Percentiles rank a stretch among this genome's conserved stretches.
These are phyloP conservation scores for Homolaphlyctis polyrhiza DNA, from an alignment of 371 early-diverging fungal genomes.

Conservation along the genomic window DNA sequence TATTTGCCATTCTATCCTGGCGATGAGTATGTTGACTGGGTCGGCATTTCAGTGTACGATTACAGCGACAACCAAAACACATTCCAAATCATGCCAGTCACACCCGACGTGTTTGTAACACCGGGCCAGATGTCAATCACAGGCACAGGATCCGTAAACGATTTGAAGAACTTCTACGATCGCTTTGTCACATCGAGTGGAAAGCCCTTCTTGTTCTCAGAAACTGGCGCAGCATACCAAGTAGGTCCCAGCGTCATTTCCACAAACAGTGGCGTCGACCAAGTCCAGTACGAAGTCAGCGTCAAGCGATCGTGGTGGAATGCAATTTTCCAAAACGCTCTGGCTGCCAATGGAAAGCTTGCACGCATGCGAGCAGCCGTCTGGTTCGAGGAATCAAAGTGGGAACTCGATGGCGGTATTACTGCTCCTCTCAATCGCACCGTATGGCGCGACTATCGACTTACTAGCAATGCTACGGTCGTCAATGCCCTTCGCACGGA, in stretches of 20 bases:
- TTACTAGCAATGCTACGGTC: constrained; percentile 9
- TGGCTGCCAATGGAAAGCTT: not conserved
- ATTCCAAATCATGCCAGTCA: not conserved
- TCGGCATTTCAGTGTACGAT: constrained; percentile 23
- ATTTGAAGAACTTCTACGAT: constrained; percentile 17
- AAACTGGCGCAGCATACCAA: constrained; percentile 20
- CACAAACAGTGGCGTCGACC: not conserved
- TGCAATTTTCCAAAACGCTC: not conserved
- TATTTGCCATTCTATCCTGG: constrained; percentile 28
- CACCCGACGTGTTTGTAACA: not conserved
- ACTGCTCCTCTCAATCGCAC: not conserved
- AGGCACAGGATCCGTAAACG: not conserved
- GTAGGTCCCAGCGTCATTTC: not conserved
- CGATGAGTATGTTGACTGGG: constrained; percentile 31
- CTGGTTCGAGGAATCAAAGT: constrained; percentile 23
- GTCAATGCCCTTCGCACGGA: constrained; percentile 5
- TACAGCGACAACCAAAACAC: constrained; percentile 1
- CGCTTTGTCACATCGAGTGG: constrained; percentile 5
- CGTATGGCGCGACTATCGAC: constrained; percentile 8
- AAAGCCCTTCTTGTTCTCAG: constrained; percentile 26
- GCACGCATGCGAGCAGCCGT: constrained; percentile 9
- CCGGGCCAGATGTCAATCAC: not conserved
- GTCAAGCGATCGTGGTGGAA: constrained; percentile 25
- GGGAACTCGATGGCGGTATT: constrained; percentile 12
- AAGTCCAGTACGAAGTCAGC: not conserved